Evolutionary conservation across 225 moss, liverwort and hornwort genomes (phyloP).

Genomic region (Sphagnum tenellum): DNA sequence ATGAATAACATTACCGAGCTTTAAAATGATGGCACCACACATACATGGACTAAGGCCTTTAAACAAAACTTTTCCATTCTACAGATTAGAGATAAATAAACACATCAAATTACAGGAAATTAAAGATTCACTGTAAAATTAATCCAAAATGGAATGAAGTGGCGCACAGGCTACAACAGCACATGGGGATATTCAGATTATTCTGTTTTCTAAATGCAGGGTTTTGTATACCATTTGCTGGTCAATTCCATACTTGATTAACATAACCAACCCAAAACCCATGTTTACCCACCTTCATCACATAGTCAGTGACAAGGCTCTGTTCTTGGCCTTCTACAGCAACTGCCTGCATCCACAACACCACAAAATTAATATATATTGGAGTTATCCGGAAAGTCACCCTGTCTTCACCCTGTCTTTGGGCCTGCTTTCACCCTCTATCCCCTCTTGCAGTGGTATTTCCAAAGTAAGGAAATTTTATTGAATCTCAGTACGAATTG

Average conservation of each 20-base stretch:
- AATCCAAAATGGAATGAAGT: neutral
- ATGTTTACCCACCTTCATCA: constrained; percentile 38
- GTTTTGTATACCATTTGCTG: no score
- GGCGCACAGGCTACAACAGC: neutral
- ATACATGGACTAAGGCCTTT: neutral
- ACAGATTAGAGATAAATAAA: no score
- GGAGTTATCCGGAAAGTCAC: no score
- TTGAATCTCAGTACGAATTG: no score
- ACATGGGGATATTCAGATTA: no score
- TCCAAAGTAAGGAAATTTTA: no score
- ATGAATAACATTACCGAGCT: neutral
- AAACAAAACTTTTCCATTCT: neutral
- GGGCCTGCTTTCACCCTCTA: no score
- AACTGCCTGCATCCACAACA: constrained; percentile 24
- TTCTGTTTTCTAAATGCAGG: no score
- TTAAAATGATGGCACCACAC: no score
- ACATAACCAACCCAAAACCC: neutral
- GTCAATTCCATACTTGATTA: neutral
- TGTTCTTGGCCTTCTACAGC: constrained; percentile 52
- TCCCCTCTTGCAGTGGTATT: no score
- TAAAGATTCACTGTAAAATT: neutral
- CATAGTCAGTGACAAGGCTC: constrained; percentile 66
- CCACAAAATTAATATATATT: neutral
- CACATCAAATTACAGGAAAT: no score
- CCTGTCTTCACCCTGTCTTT: no score